Evolutionary conservation across 768 basidiomycete species (phyloP).

Genomic region (Russula dissimulans): DNA sequence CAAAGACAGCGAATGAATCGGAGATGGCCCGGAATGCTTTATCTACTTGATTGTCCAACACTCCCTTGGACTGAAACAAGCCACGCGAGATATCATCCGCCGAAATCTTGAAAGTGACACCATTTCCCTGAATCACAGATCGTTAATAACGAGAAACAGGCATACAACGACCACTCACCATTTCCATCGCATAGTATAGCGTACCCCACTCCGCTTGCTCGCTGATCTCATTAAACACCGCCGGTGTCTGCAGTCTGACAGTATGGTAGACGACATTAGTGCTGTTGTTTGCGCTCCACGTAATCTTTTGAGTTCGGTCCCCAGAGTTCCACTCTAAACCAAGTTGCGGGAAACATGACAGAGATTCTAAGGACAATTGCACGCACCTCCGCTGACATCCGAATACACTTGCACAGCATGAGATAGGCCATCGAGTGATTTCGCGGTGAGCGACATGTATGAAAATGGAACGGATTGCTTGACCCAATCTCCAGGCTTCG

Average conservation of each 20-base stretch:
- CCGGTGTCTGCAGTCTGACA: neutral
- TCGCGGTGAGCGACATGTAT: conserved; percentile 28
- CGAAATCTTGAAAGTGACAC: conserved; percentile 16
- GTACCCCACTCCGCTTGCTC: conserved; percentile 20
- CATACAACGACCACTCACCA: conserved; percentile 1
- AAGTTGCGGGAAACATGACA: neutral
- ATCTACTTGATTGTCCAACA: conserved; percentile 9
- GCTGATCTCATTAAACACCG: conserved; percentile 5
- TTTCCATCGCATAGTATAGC: conserved; percentile 15
- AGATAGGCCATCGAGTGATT: conserved; percentile 25
- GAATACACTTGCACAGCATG: conserved; percentile 32
- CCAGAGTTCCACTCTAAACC: conserved; percentile 22
- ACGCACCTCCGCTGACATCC: conserved; percentile 31
- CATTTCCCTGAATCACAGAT: conserved; percentile 1
- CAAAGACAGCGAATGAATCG: conserved; percentile 20
- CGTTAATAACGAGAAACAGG: neutral
- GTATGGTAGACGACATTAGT: conserved; percentile 14
- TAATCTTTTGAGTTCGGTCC: conserved; percentile 1
- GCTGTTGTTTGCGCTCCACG: neutral
- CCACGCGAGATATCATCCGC: conserved; percentile 9
- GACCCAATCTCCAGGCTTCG: conserved; percentile 29
- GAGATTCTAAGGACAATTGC: neutral
- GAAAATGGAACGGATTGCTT: conserved; percentile 35
- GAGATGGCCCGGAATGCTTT: conserved; percentile 13
- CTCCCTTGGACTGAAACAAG: conserved; percentile 19